Conservation (phyloP, 345 rosid genomes). For the Orychophragmus violaceus region DNA sequence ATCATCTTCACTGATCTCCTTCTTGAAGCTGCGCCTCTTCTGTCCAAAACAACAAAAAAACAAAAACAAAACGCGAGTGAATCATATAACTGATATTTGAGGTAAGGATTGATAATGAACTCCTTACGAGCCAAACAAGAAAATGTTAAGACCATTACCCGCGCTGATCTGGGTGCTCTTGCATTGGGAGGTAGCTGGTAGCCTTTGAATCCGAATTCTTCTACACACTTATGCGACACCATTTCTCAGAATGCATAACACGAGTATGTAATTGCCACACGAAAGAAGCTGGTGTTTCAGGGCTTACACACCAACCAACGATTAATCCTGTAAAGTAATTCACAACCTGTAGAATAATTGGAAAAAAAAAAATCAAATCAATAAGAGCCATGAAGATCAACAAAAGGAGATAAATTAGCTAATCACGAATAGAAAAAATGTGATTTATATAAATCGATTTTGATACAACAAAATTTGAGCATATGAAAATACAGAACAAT, state of each 20-base stretch:
- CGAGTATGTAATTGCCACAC: not conserved
- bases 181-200: slow-evolving; percentile 76
- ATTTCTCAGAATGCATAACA: slow-evolving; percentile 53
- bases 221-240: slow-evolving; percentile 59
- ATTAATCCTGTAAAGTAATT: not conserved
- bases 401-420: not conserved
- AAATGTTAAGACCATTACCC: slow-evolving; percentile 43
- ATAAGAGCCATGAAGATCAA: not conserved
- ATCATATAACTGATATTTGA: no score
- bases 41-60: slow-evolving; percentile 26
- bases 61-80: no score
- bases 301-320: slow-evolving; percentile 11
- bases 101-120: not conserved
- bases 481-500: not conserved
- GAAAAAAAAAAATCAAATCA: not conserved
- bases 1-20: slow-evolving; percentile 44
- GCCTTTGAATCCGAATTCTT: slow-evolving; percentile 65
- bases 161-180: slow-evolving; percentile 78
- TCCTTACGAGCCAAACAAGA: not conserved
- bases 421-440: not conserved
- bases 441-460: no score
- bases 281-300: not conserved
- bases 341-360: not conserved
- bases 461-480: not conserved
- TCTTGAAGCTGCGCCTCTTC: slow-evolving; percentile 61